phyloP scores from a whole-genome alignment of 129 eudicot genomes.

The Pseudognaphalium luteoalbum region DNA sequence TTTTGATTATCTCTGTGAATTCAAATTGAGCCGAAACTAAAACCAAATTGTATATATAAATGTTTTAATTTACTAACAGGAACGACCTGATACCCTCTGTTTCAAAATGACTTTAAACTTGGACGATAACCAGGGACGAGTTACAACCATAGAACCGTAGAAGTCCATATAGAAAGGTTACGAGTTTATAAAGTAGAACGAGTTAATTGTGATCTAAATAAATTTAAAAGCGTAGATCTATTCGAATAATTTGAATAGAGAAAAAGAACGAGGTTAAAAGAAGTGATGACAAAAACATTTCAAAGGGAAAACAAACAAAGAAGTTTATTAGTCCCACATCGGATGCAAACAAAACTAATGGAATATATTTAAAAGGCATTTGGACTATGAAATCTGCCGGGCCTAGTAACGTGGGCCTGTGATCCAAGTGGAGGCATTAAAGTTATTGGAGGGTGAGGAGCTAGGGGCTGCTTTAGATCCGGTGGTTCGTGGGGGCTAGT shows the following conservation, averaged over 20 bases:
- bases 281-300: too few relatives aligned
- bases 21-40: too few relatives aligned
- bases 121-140: background rate
- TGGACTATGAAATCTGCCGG: background rate
- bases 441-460: slow-evolving; percentile 7
- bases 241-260: too few relatives aligned
- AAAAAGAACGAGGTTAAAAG: too few relatives aligned
- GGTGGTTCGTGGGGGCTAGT: background rate
- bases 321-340: slow-evolving; percentile 9
- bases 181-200: too few relatives aligned
- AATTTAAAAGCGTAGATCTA: too few relatives aligned
- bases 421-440: slow-evolving; percentile 26
- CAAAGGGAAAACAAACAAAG: background rate
- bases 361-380: background rate
- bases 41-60: too few relatives aligned
- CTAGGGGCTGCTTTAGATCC: background rate
- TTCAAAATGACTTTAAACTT: background rate
- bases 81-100: background rate
- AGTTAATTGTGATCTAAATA: too few relatives aligned
- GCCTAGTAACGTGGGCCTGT: slow-evolving; percentile 2
- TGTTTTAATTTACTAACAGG: too few relatives aligned
- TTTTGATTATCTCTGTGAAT: too few relatives aligned
- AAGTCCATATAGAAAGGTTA: too few relatives aligned
- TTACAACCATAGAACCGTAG: too few relatives aligned
- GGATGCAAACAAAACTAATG: background rate